Percentiles rank a stretch among this genome's conserved stretches.
These are phyloP conservation scores for Cyberlindnera mrakii DNA, from an alignment of 805 yeast species.

Conservation along the genomic window DNA sequence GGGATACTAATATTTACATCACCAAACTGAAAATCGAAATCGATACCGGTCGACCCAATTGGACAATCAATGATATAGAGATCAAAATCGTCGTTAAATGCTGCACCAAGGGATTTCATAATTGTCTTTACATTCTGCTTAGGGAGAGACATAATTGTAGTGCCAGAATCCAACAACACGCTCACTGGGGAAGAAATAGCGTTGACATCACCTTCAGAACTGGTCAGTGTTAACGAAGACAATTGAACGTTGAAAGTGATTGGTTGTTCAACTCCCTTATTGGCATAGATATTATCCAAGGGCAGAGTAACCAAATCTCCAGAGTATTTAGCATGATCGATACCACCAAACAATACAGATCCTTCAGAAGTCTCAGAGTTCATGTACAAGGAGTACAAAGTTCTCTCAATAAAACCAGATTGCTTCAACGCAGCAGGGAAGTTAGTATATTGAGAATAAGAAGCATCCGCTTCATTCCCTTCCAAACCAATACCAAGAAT, in stretches of 20 bases:
- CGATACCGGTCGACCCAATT: neutral
- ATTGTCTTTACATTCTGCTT: slow-evolving; percentile 2
- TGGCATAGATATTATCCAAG: slow-evolving; percentile 15
- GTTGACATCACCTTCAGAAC: slow-evolving; percentile 4
- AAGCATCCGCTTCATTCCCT: slow-evolving; percentile 5
- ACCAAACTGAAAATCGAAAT: neutral
- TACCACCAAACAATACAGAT: slow-evolving; percentile 56
- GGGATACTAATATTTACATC: slow-evolving; percentile 1
- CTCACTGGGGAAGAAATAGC: neutral
- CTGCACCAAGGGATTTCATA: neutral
- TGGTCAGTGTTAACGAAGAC: slow-evolving; percentile 30
- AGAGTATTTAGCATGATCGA: slow-evolving; percentile 47
- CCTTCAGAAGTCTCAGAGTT: slow-evolving; percentile 33
- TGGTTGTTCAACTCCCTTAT: slow-evolving; percentile 36
- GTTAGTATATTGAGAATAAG: slow-evolving; percentile 1
- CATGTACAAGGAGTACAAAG: slow-evolving; percentile 54
- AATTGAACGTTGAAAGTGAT: slow-evolving; percentile 2
- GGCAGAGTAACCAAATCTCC: slow-evolving; percentile 45
- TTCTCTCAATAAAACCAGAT: slow-evolving; percentile 44
- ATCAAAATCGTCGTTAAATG: neutral
- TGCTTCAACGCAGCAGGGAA: slow-evolving; percentile 32
- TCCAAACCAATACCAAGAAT: slow-evolving; percentile 4
- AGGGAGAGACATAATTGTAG: slow-evolving; percentile 46
- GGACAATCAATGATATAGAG: slow-evolving; percentile 2
- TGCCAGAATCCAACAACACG: slow-evolving; percentile 50